Evolutionary conservation across 129 eudicot species (phyloP).

Genomic region (Logfia minima): DNA sequence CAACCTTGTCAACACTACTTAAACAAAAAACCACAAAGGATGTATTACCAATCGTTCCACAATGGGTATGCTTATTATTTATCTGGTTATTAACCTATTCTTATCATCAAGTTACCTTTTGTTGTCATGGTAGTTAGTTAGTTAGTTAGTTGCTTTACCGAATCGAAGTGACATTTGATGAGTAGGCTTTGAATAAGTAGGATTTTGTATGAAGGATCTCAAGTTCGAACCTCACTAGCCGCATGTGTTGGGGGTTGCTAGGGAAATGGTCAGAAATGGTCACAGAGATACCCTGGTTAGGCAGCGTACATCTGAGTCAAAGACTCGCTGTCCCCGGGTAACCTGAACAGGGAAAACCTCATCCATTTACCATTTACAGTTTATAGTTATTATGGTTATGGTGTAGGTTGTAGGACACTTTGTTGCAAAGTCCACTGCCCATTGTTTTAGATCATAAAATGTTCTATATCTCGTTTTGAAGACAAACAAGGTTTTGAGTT

Average conservation of each 20-base stretch:
- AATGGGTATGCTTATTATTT: slow-evolving; percentile 68
- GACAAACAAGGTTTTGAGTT: neutral
- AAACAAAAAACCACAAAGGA: slow-evolving; percentile 77
- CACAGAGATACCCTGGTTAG: neutral
- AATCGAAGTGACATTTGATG: neutral
- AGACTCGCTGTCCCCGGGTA: neutral
- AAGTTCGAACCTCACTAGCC: neutral
- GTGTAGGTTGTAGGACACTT: neutral
- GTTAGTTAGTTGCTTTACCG: neutral
- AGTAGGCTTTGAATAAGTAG: neutral
- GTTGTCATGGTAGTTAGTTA: slow-evolving; percentile 6
- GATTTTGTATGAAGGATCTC: neutral
- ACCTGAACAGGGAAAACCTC: neutral
- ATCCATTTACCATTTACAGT: too few species aligned
- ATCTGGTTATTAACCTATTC: neutral
- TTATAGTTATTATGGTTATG: neutral
- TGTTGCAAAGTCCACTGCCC: neutral
- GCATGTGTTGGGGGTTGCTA: too few species aligned
- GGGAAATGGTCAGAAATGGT: neutral
- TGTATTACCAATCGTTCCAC: slow-evolving; percentile 61
- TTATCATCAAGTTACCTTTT: neutral
- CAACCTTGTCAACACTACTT: slow-evolving; percentile 63
- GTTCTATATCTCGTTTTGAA: neutral
- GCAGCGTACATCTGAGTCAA: neutral
- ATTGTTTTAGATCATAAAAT: neutral